phyloP scores from a whole-genome alignment of 2,329 filamentous ascomycete species.

The Ceratocystis cacaofunesta region DNA sequence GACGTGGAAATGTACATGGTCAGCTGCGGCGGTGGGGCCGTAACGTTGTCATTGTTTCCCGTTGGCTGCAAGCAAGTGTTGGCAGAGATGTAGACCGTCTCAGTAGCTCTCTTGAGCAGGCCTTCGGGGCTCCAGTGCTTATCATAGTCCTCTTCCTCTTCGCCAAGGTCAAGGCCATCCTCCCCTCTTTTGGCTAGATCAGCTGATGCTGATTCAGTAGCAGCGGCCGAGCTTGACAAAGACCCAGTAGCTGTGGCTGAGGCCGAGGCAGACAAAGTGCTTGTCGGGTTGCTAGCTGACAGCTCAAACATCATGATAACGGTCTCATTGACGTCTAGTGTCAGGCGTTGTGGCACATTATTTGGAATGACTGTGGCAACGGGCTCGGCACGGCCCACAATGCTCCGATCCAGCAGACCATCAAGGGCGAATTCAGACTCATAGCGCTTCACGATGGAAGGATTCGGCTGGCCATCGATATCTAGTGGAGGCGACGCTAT shows the following conservation, averaged over 20 bases:
- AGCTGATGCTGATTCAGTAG: background rate
- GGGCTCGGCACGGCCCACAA: conserved; percentile 45
- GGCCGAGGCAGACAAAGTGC: background rate
- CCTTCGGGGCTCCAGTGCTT: conserved; percentile 13
- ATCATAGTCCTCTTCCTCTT: conserved; percentile 18
- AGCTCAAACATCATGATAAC: conserved; percentile 30
- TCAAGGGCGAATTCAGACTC: conserved; percentile 43
- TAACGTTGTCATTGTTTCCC: conserved; percentile 18
- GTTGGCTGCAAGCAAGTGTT: conserved; percentile 72
- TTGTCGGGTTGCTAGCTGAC: conserved; percentile 12
- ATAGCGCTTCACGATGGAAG: conserved; percentile 22
- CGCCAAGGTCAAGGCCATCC: conserved; percentile 10
- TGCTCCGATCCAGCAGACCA: conserved; percentile 40
- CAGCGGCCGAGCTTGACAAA: background rate
- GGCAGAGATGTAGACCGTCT: conserved; percentile 59
- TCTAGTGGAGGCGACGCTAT: conserved; percentile 1
- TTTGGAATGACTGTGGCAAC: conserved; percentile 41
- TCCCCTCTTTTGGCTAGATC: conserved; percentile 7
- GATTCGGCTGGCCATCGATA: background rate
- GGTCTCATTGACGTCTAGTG: conserved; percentile 47
- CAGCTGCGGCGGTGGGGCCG: conserved; percentile 50
- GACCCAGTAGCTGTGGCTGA: background rate
- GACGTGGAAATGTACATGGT: conserved; percentile 61
- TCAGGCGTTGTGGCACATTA: conserved; percentile 45
- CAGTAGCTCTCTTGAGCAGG: conserved; percentile 7